phyloP scores from a whole-genome alignment of 352 stramenopile genomes.

The Phytophthora vignae region DNA sequence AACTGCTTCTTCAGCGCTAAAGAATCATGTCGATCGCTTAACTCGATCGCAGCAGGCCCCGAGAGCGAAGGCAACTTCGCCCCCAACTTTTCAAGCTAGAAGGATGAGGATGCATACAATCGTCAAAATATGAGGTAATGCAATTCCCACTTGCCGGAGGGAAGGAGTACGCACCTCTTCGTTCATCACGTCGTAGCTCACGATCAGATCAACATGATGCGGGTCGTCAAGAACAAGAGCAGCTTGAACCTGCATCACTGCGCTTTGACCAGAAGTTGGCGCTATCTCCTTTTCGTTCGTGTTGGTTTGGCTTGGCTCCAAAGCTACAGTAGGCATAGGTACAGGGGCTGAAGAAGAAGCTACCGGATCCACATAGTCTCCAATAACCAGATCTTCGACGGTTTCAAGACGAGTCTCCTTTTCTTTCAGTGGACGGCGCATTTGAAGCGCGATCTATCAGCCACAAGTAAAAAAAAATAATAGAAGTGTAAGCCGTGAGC shows the following conservation, averaged over 20 bases:
- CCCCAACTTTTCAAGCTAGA: constrained; percentile 73
- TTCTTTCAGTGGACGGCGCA: constrained; percentile 68
- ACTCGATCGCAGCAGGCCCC: constrained; percentile 44
- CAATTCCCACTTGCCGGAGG: not conserved
- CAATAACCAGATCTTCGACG: constrained; percentile 61
- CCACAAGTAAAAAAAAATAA: constrained; percentile 4
- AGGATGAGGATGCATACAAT: not conserved
- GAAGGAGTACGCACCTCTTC: constrained; percentile 64
- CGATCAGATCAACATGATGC: constrained; percentile 74
- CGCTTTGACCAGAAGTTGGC: not conserved
- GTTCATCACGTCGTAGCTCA: constrained; percentile 89
- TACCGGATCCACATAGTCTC: constrained; percentile 55
- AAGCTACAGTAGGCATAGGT: constrained; percentile 22
- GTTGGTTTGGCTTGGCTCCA: constrained; percentile 11
- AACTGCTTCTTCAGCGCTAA: constrained; percentile 82
- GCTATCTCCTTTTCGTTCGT: not conserved
- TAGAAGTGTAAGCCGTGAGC: not conserved
- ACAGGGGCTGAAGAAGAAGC: not conserved
- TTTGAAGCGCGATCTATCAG: constrained; percentile 59
- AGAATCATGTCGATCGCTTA: constrained; percentile 68
- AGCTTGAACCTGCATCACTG: constrained; percentile 7
- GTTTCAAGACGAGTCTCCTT: constrained; percentile 59
- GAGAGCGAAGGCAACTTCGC: constrained; percentile 53
- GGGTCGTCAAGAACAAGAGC: constrained; percentile 41
- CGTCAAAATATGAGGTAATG: constrained; percentile 3